Evolutionary conservation across 2,329 filamentous ascomycete genomes (phyloP), one percentile per base, ranked within the genome.

Genomic region (Penicillium sp.): DNA sequence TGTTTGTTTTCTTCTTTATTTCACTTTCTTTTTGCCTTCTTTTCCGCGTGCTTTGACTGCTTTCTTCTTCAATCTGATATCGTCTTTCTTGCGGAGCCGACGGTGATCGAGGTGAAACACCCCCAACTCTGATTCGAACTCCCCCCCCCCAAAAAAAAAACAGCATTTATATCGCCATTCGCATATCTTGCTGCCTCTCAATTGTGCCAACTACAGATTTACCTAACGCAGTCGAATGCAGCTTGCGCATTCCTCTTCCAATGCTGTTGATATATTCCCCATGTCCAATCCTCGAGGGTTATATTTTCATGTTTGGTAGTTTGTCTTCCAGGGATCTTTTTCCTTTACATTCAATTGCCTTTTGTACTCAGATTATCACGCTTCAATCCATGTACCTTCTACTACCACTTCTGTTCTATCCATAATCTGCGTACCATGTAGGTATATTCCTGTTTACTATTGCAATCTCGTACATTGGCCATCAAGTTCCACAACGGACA

Each of bases 381-480:
- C 57, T 63, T 56, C 55, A 63, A 61, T 63, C 54, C 54, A 63
- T 65, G 61, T 65, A 65, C 51, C 55, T 61, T 62, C 47, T 61
- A 65, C 38, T 48, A 30, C 26, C 19, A 32, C 8, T 27, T 3
- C 16, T 23, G 2, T n/a, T 19, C 18, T 16, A 10, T 6, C 5
- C 8, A 38, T 34, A 34, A 10, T 23, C 23, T 23, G 23, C 23
- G 23, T 23, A n/a, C n/a, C n/a, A 36, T n/a, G n/a, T 36, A 2
- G 11, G n/a, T 14, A 38, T 18, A 9, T 38, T 9, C n/a, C 16
- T 9, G 10, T 34, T 13, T 4, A 13, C 14, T 14, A n/a, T 23
- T 23, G 32, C 13, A 35, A 14, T 14, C 11, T 2, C 8, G 11
- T 14, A n/a, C n/a, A 34, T 23, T 23, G 23, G 23, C 23, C 3